These are phyloP conservation scores for Camelina hispida DNA, from an alignment of 345 rosid species.

Conservation along the genomic window DNA sequence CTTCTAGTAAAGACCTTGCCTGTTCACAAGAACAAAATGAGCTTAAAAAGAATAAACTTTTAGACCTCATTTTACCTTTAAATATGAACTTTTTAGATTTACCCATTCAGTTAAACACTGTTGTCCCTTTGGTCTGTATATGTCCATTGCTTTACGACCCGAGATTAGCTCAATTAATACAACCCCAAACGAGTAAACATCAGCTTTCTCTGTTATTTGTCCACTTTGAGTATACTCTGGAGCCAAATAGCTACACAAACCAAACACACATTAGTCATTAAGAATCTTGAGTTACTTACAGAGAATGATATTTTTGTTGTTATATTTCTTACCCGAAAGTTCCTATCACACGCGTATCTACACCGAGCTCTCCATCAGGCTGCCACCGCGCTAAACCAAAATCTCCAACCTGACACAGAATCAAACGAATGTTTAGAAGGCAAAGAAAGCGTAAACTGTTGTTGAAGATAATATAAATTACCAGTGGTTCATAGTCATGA, in stretches of 20 bases:
- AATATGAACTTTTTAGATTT: constrained; percentile 9
- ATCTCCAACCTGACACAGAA: constrained; percentile 59
- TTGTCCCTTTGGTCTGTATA: constrained; percentile 91
- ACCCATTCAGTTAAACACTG: constrained; percentile 99
- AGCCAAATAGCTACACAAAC: constrained; percentile 80
- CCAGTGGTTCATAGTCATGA: constrained; percentile 72
- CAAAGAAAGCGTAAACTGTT: neutral
- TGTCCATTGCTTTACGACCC: constrained; percentile 94
- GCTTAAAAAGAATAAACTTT: neutral
- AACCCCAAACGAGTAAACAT: constrained; percentile 96
- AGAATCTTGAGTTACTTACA: neutral
- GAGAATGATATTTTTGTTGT: neutral
- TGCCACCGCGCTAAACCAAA: constrained; percentile 75
- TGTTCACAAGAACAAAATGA: constrained; percentile 32
- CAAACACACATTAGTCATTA: neutral
- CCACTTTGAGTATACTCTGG: constrained; percentile 98
- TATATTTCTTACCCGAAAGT: constrained; percentile 54
- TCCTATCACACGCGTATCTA: constrained; percentile 61
- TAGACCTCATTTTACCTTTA: neutral
- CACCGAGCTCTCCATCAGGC: constrained; percentile 60
- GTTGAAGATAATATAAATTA: constrained; percentile 31
- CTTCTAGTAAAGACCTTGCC: constrained; percentile 93
- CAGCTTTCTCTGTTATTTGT: constrained; percentile 97
- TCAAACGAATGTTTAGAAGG: neutral
- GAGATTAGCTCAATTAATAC: constrained; percentile 92